Percentiles rank a stretch among this genome's conserved stretches.
Conservation (phyloP, 129 eudicot species). For the Solidago caesia region DNA sequence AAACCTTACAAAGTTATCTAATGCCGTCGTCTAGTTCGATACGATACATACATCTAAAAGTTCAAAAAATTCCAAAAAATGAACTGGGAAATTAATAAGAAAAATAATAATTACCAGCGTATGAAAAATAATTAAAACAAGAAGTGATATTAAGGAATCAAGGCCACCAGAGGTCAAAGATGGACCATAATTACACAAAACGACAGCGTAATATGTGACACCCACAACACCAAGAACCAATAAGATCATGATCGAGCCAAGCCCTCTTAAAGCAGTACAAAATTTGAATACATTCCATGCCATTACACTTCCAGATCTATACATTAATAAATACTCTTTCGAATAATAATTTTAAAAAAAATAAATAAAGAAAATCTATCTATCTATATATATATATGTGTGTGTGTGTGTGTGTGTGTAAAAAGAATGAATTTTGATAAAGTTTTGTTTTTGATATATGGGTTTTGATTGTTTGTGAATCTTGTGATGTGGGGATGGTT, state of each 20-base stretch:
- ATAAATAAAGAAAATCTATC: neutral
- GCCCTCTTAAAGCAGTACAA: slow-evolving; percentile 82
- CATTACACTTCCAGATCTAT: slow-evolving; percentile 97
- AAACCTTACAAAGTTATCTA: too few species aligned
- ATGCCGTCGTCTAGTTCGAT: too few species aligned
- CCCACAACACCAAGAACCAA: slow-evolving; percentile 92
- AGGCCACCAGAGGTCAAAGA: slow-evolving; percentile 68
- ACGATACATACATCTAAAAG: neutral
- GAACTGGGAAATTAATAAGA: neutral
- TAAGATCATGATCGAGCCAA: slow-evolving; percentile 97
- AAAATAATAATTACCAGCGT: slow-evolving; percentile 45
- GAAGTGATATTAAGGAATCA: slow-evolving; percentile 59
- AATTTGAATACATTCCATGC: slow-evolving; percentile 99
- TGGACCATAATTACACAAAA: slow-evolving; percentile 78
- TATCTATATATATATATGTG: too few species aligned
- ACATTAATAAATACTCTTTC: slow-evolving; percentile 41
- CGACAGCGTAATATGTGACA: slow-evolving; percentile 91
- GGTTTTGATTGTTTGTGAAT: slow-evolving; percentile 23
- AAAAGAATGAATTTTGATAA: slow-evolving; percentile 18
- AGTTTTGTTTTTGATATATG: slow-evolving; percentile 7
- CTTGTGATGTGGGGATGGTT: slow-evolving; percentile 27
- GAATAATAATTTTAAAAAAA: neutral
- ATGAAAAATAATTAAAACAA: slow-evolving; percentile 68
- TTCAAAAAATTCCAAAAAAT: neutral
- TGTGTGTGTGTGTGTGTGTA: neutral